Evolutionary conservation across 495 filamentous ascomycete species (phyloP), one percentile per base, ranked within the genome.

Genomic region (Aspergillus hancockii): DNA sequence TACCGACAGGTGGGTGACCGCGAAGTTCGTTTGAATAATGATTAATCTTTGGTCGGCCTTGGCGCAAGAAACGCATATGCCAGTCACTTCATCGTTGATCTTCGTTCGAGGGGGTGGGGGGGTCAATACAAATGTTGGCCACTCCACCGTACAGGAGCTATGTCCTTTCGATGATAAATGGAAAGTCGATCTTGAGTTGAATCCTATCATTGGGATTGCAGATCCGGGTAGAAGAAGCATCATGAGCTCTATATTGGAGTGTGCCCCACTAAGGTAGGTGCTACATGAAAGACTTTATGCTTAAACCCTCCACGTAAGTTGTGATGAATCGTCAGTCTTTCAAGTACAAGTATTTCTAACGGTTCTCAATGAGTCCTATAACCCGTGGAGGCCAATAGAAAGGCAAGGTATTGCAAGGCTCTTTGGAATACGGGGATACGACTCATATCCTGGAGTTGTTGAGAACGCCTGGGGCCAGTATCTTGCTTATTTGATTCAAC

Each of bases 401-500:
- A 28, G 18, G 1, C 18, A 32, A 3, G 28, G 28, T 1, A 40
- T 1, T n/a, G 25, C 55, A 9, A 25, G 9, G 18, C 49, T 63
- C 21, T 62, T 64, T 16, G 12, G 47, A 12, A 30, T 63, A 14
- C 49, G 46, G 0, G 36, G 55, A 13, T 38, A 67, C 31, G 22
- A 53, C n/a, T n/a, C n/a, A n/a, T 62, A 63, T 34, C 23, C 56
- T 14, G 55, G 50, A 3, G 57, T 32, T 21, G 34, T 67, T 30
- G 58, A 60, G 21, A 28, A 58, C 4, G 56, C 58, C 25, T 67
- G 62, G 54, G 56, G 56, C 8, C 30, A 22, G n/a, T 63, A 64
- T 32, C 21, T 64, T 22, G 23, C 25, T 4, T 10, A 40, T 10
- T 13, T 58, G 28, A 55, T 61, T 7, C 45, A 36, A 19, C 8